Evolutionary conservation across 2,329 filamentous ascomycete species (phyloP), one percentile per base, ranked within the genome.

Genomic region (Elsinoe perseae): DNA sequence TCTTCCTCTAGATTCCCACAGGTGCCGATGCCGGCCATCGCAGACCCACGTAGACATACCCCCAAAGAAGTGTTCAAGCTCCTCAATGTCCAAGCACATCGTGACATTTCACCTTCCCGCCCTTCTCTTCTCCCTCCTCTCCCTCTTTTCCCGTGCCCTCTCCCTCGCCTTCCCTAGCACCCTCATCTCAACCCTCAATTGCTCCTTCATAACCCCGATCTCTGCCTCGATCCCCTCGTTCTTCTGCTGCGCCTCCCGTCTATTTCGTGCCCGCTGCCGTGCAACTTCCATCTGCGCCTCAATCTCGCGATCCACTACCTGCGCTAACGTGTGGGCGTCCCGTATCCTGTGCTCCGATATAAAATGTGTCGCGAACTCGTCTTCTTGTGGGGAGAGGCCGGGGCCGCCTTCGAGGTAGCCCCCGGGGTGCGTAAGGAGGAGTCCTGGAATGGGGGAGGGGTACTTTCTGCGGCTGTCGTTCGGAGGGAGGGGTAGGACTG

Each of bases 1-100:
- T 87, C 63, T 95, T 98, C 80, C 77, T 96, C 74, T 95, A 78
- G 54, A 40, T 14, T 36, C 10, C 32, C 32, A 5, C 12, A 6
- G 32, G 32, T 3, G 32, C 5, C 48, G n/a, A 30, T 50, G 16
- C 48, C 20, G 18, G 48, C 48, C 48, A 30, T 28, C 30, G 30
- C 8, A 38, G 20, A 25, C 5, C 25, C 40, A 44, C 25, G 40
- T 44, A 44, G 40, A 44, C 40, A 44, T 27, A 44, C 40, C 40
- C 40, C 44, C 7, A 27, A 14, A 20, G 23, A 20, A 25, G 21
- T 50, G 20, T 8, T 25, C 44, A 25, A 14, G 7, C 40, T 23
- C 40, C 40, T 16, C 20, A 18, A 4, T 50, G 5, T 10, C 16
- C 42, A 21, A 4, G 10, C 42, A 6, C 30, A 32, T 20, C 21